Evolutionary conservation across 257 asterid genomes (phyloP).

Genomic region (Plantago elongata): DNA sequence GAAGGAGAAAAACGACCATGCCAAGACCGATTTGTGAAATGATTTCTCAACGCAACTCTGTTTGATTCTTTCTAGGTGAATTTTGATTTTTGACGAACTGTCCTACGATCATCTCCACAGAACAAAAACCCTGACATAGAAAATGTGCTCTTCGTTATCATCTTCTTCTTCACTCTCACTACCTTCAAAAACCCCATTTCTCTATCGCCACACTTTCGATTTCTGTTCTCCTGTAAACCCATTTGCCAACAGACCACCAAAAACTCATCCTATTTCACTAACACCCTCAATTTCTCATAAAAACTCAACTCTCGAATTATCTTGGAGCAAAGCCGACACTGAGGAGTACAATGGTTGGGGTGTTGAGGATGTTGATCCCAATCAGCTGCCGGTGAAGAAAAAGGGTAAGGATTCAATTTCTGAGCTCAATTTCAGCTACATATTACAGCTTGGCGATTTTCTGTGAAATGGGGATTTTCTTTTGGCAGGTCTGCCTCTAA

Average conservation of each 20-base stretch:
- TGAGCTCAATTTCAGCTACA: neutral
- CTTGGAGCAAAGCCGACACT: conserved; percentile 32
- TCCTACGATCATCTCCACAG: neutral
- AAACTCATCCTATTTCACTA: conserved; percentile 25
- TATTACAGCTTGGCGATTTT: too few species aligned
- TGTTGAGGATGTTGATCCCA: conserved; percentile 34
- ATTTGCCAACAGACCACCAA: conserved; percentile 30
- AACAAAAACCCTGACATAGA: conserved; percentile 11
- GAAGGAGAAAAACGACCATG: too few species aligned
- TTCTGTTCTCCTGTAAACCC: conserved; percentile 33
- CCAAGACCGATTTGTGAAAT: too few species aligned
- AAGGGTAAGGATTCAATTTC: conserved; percentile 31
- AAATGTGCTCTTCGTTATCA: conserved; percentile 54
- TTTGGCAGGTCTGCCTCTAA: conserved; percentile 40
- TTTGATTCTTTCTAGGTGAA: neutral
- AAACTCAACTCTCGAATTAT: conserved; percentile 31
- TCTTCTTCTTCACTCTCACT: conserved; percentile 37
- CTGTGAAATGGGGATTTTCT: conserved; percentile 15
- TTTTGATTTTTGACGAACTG: neutral
- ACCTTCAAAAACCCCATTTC: conserved; percentile 37
- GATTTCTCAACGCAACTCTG: too few species aligned
- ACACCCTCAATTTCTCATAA: conserved; percentile 51
- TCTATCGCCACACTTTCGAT: conserved; percentile 30
- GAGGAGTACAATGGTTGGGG: conserved; percentile 87
- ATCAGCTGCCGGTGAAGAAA: conserved; percentile 22